A percentile compares a stretch with the other conserved stretches of the same genome.
These are phyloP conservation scores for Psidium friedrichsthalianum DNA, from an alignment of 345 rosid species.

Conservation along the genomic window DNA sequence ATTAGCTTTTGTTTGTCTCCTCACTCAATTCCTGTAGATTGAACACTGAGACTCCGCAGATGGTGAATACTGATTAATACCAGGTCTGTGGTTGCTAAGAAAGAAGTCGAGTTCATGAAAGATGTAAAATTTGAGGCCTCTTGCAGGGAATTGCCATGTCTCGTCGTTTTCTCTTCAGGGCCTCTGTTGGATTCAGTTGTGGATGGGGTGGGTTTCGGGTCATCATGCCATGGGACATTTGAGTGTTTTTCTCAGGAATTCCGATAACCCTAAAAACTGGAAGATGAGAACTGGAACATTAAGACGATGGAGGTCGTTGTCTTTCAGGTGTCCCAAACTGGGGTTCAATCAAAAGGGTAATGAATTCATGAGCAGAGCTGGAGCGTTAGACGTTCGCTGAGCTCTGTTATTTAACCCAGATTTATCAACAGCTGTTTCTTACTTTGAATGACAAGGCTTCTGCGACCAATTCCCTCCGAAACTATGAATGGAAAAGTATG, in stretches of 20 bases:
- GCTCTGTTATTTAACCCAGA: background rate
- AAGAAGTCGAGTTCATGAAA: background rate
- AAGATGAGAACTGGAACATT: background rate
- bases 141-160: background rate
- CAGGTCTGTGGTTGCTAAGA: background rate
- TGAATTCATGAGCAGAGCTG: background rate
- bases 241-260: background rate
- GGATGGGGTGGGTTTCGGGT: too few species aligned
- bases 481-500: background rate
- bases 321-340: background rate
- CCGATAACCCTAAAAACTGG: background rate
- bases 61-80: background rate
- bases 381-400: background rate
- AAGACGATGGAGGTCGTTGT: background rate
- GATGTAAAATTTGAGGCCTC: background rate
- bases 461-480: background rate
- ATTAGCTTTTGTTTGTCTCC: background rate
- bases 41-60: background rate
- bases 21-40: background rate
- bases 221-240: background rate
- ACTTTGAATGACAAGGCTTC: background rate
- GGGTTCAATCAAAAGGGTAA: background rate
- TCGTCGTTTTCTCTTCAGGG: background rate
- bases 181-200: too few species aligned
- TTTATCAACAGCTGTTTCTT: background rate